phyloP scores from a whole-genome alignment of 176 grass and related monocot species.

The Chrysopogon serrulatus region DNA sequence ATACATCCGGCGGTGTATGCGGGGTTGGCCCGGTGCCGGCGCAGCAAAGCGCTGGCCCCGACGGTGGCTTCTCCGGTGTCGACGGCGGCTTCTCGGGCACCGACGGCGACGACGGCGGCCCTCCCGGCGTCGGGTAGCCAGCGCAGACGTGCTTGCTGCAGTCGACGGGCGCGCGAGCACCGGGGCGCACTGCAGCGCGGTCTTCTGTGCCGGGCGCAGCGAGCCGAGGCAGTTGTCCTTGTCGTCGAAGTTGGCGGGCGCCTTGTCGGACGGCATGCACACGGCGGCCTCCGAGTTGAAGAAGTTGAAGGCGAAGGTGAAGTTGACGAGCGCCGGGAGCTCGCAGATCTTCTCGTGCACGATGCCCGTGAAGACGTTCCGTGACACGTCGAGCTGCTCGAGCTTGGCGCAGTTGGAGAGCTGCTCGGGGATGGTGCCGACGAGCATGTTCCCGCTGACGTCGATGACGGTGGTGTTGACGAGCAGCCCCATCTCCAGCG shows the following conservation, averaged over 20 bases:
- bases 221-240: constrained; percentile 36
- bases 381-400: constrained; percentile 28
- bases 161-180: constrained; percentile 40
- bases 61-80: neutral
- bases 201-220: constrained; percentile 34
- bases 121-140: neutral
- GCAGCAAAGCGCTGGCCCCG: neutral
- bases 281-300: constrained; percentile 40
- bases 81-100: neutral
- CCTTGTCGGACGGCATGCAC: constrained; percentile 32
- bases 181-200: constrained; percentile 33
- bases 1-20: neutral
- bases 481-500: constrained; percentile 32
- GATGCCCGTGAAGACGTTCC: constrained; percentile 37
- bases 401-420: constrained; percentile 2
- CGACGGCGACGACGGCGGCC: neutral
- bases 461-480: constrained; percentile 21
- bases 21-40: neutral
- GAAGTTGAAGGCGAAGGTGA: constrained; percentile 65
- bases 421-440: constrained; percentile 2
- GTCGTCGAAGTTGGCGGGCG: constrained; percentile 20
- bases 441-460: constrained; percentile 17
- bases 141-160: constrained; percentile 38
- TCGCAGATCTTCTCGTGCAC: constrained; percentile 45
- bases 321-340: constrained; percentile 46